Base-by-base conservation (phyloP, 1,284 basidiomycete species). In the Boletus semigastroideus region DNA sequence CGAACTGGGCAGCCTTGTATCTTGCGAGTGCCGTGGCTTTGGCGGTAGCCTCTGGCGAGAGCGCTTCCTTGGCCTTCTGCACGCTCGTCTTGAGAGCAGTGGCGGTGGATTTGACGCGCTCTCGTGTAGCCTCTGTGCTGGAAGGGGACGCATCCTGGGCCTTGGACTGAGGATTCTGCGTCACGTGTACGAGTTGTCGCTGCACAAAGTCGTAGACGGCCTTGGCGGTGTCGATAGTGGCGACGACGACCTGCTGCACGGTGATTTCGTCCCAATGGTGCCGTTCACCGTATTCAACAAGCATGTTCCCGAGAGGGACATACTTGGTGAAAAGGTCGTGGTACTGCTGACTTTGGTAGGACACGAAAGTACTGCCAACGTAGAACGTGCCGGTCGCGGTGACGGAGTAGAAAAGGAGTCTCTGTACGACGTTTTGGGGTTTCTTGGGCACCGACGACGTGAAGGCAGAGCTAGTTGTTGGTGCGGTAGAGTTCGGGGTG, bases 241-340 rank as follows among this genome's bases (percentile, higher is more conserved):
- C 73, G n/a, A 84, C 77, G 45, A 86, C 61, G 17, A 83, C 78
- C 55, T 85, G 79, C 56, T 80, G 72, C 20, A 81, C 63, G 20
- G 88, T 83, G 44, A 89, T 72, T 4, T 78, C 82, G 59, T 93
- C 87, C 88, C 89, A 92, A 22, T 84, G 78, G 60, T 86, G 75
- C 42, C 83, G 78, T 67, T 95, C 91, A 8, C 87, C 88, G 64
- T 84, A 90, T 55, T 94, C 86, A 36, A 95, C 78, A 66, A 96
- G 78, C 20, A 77, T 65, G 60, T 89, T 81, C 40, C 87, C 94
- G 28, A 87, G 73, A 4, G 92, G 93, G 44, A 93, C 84, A 54
- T 82, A 76, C 63, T 90, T 85, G 55, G 84, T 78, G 75, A 94
- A 94, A 65, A 94, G 78, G 62, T 92, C 85, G 67, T 87, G 84